Percentiles rank a stretch among this genome's conserved stretches.
phyloP scores from a whole-genome alignment of 805 yeast species.

The Schizosaccharomyces pombe region DNA sequence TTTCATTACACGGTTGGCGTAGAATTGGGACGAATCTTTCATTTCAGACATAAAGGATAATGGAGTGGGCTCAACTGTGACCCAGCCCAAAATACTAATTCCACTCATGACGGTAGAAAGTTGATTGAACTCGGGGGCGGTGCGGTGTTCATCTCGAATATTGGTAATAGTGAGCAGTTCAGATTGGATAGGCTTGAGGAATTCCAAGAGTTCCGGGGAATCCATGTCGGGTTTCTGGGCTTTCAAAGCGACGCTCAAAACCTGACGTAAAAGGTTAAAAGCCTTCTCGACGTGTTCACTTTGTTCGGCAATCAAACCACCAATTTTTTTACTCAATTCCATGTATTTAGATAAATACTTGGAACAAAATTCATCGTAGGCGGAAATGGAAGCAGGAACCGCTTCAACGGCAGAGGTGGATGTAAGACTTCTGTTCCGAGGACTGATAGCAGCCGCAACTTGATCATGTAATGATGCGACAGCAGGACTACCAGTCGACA shows the following conservation, averaged over 20 bases:
- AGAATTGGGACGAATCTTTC: conserved; percentile 79
- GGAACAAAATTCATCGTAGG: not conserved
- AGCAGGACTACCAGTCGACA: not conserved
- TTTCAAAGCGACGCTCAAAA: conserved; percentile 34
- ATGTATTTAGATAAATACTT: not conserved
- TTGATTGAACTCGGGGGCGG: conserved; percentile 39
- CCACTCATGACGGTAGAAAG: conserved; percentile 76
- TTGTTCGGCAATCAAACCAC: not conserved
- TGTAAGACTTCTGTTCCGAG: not conserved
- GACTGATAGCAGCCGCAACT: not conserved
- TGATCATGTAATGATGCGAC: not conserved
- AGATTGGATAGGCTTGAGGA: conserved; percentile 47
- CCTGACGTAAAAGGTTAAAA: conserved; percentile 32
- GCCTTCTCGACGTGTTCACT: conserved; percentile 23
- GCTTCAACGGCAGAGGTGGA: not conserved
- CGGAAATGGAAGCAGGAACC: not conserved
- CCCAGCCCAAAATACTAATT: conserved; percentile 78
- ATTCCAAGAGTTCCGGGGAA: conserved; percentile 24
- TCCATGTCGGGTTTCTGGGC: conserved; percentile 37
- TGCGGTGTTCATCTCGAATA: conserved; percentile 53
- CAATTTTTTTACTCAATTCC: not conserved
- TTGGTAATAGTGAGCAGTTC: conserved; percentile 33
- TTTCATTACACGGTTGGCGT: conserved; percentile 76
- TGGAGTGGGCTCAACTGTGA: conserved; percentile 51
- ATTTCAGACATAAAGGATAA: conserved; percentile 48